phyloP scores from a whole-genome alignment of 352 stramenopile genomes.

The Globisporangium canariense region DNA sequence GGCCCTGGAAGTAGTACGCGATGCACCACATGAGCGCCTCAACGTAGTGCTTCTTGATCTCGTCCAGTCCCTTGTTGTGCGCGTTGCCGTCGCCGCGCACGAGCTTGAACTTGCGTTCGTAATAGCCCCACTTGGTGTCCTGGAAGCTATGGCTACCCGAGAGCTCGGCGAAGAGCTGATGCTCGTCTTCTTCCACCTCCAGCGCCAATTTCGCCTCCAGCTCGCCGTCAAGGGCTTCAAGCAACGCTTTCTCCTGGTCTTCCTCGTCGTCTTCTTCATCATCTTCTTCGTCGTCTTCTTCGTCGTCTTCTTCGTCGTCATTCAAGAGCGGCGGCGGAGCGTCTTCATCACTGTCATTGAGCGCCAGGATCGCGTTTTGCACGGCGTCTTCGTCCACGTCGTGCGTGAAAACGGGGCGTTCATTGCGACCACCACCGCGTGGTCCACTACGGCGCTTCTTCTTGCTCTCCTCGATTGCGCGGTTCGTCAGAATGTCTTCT shows the following conservation, averaged over 20 bases:
- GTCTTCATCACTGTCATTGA: slow-evolving; percentile 28
- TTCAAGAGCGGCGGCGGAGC: slow-evolving; percentile 25
- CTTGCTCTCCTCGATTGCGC: slow-evolving; percentile 54
- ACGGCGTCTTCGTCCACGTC: slow-evolving; percentile 49
- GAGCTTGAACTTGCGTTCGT: slow-evolving; percentile 78
- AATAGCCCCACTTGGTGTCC: slow-evolving; percentile 85
- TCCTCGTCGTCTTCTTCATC: slow-evolving; percentile 44
- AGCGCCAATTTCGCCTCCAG: slow-evolving; percentile 43
- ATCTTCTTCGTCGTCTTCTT: slow-evolving; percentile 32
- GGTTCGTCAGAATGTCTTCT: slow-evolving; percentile 91
- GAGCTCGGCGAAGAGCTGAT: slow-evolving; percentile 44
- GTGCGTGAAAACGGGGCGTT: slow-evolving; percentile 23
- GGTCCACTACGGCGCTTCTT: slow-evolving; percentile 23
- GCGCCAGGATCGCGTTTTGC: slow-evolving; percentile 39
- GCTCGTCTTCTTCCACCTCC: slow-evolving; percentile 36
- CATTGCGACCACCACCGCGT: slow-evolving; percentile 20
- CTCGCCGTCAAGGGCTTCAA: slow-evolving; percentile 58
- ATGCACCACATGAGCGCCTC: slow-evolving; percentile 80
- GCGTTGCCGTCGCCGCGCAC: slow-evolving; percentile 51
- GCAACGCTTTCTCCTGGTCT: slow-evolving; percentile 47
- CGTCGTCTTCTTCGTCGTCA: slow-evolving; percentile 27
- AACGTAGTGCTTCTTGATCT: slow-evolving; percentile 76
- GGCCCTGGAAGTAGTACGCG: slow-evolving; percentile 89
- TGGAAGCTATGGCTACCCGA: slow-evolving; percentile 72
- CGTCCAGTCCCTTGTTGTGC: slow-evolving; percentile 44